Evolutionary conservation across 2,329 filamentous ascomycete genomes (phyloP).

Genomic region (Cladosporium sp.): DNA sequence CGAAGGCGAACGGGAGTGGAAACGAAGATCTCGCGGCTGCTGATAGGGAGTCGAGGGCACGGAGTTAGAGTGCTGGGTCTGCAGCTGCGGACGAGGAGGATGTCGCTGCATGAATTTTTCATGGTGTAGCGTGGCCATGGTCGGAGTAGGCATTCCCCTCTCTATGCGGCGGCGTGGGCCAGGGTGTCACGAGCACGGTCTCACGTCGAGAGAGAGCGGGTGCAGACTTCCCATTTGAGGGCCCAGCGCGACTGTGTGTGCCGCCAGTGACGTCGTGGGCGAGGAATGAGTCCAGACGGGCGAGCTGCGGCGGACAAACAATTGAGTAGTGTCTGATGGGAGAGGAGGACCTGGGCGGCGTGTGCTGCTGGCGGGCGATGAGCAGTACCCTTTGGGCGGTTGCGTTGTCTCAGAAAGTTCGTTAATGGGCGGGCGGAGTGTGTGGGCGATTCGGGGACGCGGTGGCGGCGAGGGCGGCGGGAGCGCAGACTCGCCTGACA

Average conservation of each 20-base stretch:
- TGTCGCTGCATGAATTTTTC: conserved; percentile 18
- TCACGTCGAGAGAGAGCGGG: conserved; percentile 20
- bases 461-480: conserved; percentile 1
- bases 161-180: conserved; percentile 4
- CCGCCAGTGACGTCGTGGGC: conserved; percentile 13
- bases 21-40: conserved; percentile 75
- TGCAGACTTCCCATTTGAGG: conserved; percentile 24
- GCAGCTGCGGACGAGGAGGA: conserved; percentile 24
- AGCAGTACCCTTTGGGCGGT: conserved; percentile 2
- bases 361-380: neutral
- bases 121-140: conserved; percentile 17
- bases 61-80: conserved; percentile 70
- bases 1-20: conserved; percentile 74
- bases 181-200: conserved; percentile 28
- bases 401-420: conserved; percentile 12
- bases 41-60: conserved; percentile 93
- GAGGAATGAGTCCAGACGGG: neutral
- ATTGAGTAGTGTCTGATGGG: neutral
- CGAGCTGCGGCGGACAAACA: neutral
- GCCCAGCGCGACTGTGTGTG: conserved; percentile 14
- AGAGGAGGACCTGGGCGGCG: neutral
- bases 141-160: conserved; percentile 3
- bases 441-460: neutral
- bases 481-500: neutral
- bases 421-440: conserved; percentile 4